Evolutionary conservation across 2,329 filamentous ascomycete species (phyloP).

Genomic region (Penicillium sp.): DNA sequence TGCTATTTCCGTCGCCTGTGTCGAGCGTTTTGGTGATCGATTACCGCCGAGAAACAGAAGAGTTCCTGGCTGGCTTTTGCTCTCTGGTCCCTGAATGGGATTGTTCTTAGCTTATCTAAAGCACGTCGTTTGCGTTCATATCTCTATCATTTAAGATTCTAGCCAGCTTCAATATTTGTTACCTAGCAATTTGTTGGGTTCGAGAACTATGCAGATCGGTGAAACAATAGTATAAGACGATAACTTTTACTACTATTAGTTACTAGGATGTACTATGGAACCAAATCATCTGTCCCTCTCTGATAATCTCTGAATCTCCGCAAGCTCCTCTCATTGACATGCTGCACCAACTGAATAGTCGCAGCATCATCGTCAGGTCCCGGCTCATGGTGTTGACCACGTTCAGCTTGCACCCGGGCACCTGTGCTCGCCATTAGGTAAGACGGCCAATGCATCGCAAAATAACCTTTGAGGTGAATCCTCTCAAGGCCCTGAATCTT

Average conservation of each 20-base stretch:
- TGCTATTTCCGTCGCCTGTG: too few species aligned
- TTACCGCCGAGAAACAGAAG: too few species aligned
- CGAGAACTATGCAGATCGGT: too few species aligned
- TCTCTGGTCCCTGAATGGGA: too few species aligned
- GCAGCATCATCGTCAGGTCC: neutral
- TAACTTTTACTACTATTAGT: neutral
- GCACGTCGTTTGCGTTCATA: too few species aligned
- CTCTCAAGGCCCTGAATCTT: neutral
- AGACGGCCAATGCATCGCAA: neutral
- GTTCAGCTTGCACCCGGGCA: neutral
- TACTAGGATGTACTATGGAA: neutral
- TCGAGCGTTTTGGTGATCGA: too few species aligned
- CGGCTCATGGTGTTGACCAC: neutral
- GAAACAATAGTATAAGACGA: too few species aligned
- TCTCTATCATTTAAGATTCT: rapidly evolving
- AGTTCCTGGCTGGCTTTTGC: too few species aligned
- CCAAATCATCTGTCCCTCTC: neutral
- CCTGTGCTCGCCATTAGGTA: neutral
- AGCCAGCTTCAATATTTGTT: too few species aligned
- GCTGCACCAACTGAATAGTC: neutral
- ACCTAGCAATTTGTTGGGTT: too few species aligned
- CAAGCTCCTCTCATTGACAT: neutral
- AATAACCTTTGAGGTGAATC: neutral
- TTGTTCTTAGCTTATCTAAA: too few species aligned
- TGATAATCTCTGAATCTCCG: neutral